Percentiles rank a stretch among this genome's conserved stretches.
Conservation (phyloP, 345 rosid genomes). For the Citrus sinensis region DVS_A1.0 CM039162.1:29119001-29119500, state of each 20-base stretch:
- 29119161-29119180: background rate
- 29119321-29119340: conserved; percentile 48
- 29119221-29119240: too few species aligned
- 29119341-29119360: conserved; percentile 53
- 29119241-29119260: conserved; percentile 33
- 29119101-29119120: background rate
- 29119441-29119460: conserved; percentile 37
- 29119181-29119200: background rate
- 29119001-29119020: conserved; percentile 17
- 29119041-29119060: conserved; percentile 30
- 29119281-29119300: conserved; percentile 50
- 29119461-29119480: conserved; percentile 41
- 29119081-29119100: too few species aligned
- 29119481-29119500: conserved; percentile 36
- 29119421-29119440: conserved; percentile 32
- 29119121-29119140: background rate
- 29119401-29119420: conserved; percentile 59
- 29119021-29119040: conserved; percentile 25
- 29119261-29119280: conserved; percentile 41
- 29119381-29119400: conserved; percentile 48
- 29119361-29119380: conserved; percentile 25
- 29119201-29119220: background rate
- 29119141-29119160: background rate
- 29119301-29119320: conserved; percentile 30
- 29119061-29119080: background rate